Evolutionary conservation across 495 filamentous ascomycete genomes (phyloP).

Genomic region (Oleoguttula mirabilis): DNA sequence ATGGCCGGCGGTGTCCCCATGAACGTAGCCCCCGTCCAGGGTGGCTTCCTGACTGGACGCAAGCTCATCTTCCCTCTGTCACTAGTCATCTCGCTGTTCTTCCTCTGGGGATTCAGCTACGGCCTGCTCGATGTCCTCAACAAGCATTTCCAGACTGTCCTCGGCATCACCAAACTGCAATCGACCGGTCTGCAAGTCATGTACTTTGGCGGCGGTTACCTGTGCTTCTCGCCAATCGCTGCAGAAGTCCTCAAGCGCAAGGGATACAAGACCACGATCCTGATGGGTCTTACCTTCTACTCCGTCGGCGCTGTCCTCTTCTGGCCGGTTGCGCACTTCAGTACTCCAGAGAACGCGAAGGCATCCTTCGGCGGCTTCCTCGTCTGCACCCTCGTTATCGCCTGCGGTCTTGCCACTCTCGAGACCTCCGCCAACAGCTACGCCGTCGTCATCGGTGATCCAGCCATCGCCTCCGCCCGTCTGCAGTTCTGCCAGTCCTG

Average conservation of each 20-base stretch:
- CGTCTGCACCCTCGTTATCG: constrained; percentile 22
- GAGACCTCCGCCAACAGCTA: constrained; percentile 34
- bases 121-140: constrained; percentile 70
- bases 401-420: constrained; percentile 22
- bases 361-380: constrained; percentile 21
- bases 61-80: constrained; percentile 38
- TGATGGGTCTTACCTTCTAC: constrained; percentile 27
- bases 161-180: constrained; percentile 38
- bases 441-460: constrained; percentile 22
- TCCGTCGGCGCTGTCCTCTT: constrained; percentile 22
- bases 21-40: constrained; percentile 9
- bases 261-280: constrained; percentile 28
- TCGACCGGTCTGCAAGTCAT: constrained; percentile 41
- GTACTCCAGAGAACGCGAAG: constrained; percentile 6
- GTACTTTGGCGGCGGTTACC: constrained; percentile 23
- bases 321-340: constrained; percentile 21
- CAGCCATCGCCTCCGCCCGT: constrained; percentile 17
- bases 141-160: constrained; percentile 45
- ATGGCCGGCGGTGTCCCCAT: constrained; percentile 21
- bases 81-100: constrained; percentile 65
- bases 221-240: constrained; percentile 19
- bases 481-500: constrained; percentile 23
- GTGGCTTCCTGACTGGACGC: constrained; percentile 18
- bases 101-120: constrained; percentile 81
- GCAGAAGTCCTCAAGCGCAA: constrained; percentile 27